Base-by-base conservation (phyloP, 176 grass and related monocot genomes). In the Panicum miliaceum region DNA sequence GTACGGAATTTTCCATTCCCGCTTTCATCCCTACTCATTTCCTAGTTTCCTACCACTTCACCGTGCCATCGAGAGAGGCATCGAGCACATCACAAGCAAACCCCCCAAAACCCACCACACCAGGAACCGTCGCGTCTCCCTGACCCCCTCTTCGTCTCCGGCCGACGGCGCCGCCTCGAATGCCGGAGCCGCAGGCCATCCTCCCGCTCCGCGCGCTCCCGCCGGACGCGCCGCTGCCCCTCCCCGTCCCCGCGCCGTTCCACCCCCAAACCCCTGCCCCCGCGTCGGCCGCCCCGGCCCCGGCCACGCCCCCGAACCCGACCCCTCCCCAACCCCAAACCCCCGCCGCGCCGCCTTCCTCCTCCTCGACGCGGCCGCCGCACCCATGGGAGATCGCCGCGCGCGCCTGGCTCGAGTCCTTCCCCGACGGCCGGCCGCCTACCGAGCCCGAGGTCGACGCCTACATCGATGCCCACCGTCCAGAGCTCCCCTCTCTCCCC, bases 101-200 rank as follows among this genome's bases (percentile, higher is more conserved):
- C 62, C 83, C 77, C 79, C 13, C 54, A 57, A 85, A 89, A 82
- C 59, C 77, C 88, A 36, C 53, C 36, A 2, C 82, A 37, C 53
- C 26, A 46, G 23, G 2, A 16, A 50, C 59, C 50, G 64, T 18
- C 52, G 73, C 73, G 35, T 22, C 19, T 12, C 51, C 60, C 4
- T 19, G 35, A 12, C 19, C 7, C 51, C 60, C 2, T 19, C 64
- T 23, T 15, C 63, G 35, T 20, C 67, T 60, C 63, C 73, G 73
- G 27, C 15, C 66, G 26, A 56, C 84, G 16, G 27, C 43, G 35
- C 76, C 65, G 65, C 38, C 7, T 73, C 75, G 63, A 89, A 89
- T 92, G 90, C 83, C 90, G 79, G 86, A 89, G 86, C 86, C 86
- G 67, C 86, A 87, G 80, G 89, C 89, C 68, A 84, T 90, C 80